Conservation (phyloP, 495 filamentous ascomycete genomes). For the Daldinia bambusicola region DNA sequence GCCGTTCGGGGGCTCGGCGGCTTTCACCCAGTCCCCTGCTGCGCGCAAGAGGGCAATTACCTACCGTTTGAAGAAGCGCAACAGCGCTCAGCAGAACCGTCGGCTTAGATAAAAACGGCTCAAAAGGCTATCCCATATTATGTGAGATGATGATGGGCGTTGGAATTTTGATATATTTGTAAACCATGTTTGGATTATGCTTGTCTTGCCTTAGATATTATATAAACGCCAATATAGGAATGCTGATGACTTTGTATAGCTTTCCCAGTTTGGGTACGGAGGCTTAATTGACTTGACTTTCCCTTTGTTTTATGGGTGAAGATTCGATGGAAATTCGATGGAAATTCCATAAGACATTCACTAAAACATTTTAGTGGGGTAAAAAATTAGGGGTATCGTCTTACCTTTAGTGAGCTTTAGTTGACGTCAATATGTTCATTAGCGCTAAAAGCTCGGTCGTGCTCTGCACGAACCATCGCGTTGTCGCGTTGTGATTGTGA, state of each 20-base stretch:
- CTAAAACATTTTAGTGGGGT: neutral
- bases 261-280: no score
- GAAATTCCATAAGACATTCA: no score
- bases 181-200: no score
- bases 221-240: no score
- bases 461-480: conserved; percentile 28
- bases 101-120: conserved; percentile 24
- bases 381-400: neutral
- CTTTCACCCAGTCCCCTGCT: conserved; percentile 60
- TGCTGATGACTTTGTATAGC: no score
- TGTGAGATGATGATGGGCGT: neutral
- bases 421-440: conserved; percentile 4
- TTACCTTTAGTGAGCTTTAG: neutral
- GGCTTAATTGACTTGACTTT: no score
- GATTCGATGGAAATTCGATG: no score
- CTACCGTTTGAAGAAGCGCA: conserved; percentile 57
- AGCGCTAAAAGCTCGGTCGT: conserved; percentile 17
- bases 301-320: no score
- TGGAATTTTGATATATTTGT: no score
- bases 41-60: conserved; percentile 59
- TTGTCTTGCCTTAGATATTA: no score
- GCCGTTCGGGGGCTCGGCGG: conserved; percentile 68
- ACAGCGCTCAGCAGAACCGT: conserved; percentile 39
- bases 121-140: neutral
- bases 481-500: neutral